phyloP scores from a whole-genome alignment of 208 protist species.

The Tritrichomonas musculus region DNA sequence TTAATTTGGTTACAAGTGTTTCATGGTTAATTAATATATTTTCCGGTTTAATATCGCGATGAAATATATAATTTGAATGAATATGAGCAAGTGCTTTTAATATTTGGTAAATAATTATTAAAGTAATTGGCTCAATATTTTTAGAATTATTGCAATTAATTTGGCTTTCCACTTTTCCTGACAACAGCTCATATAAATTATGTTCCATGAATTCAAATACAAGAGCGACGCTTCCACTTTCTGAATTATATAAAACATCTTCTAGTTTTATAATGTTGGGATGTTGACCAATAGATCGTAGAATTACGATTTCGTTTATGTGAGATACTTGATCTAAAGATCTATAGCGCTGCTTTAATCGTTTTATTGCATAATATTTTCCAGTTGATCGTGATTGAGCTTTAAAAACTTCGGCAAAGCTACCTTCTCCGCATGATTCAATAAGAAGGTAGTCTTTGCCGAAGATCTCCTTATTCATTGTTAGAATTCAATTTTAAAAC shows the following conservation, averaged over 20 bases:
- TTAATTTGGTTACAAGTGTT: constrained; percentile 72
- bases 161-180: no score
- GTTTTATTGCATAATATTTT: neutral
- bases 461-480: neutral
- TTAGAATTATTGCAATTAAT: no score
- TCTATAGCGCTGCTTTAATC: neutral
- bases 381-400: neutral
- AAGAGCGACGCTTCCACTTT: constrained; percentile 46
- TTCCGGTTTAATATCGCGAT: constrained; percentile 79
- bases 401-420: constrained; percentile 14
- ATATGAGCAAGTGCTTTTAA: neutral
- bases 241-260: constrained; percentile 76
- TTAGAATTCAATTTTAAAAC: no score
- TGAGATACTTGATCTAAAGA: constrained; percentile 68
- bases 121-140: neutral
- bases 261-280: constrained; percentile 81
- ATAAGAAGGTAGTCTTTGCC: neutral
- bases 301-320: constrained; percentile 84
- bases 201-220: constrained; percentile 91
- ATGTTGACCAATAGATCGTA: constrained; percentile 73
- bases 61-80: constrained; percentile 70
- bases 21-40: constrained; percentile 77
- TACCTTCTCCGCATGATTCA: neutral
- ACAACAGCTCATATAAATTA: constrained; percentile 80
- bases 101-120: constrained; percentile 21